These are phyloP conservation scores for Alternaria ethzedia DNA, from an alignment of 2,329 filamentous ascomycete species.

Conservation along the genomic window DNA sequence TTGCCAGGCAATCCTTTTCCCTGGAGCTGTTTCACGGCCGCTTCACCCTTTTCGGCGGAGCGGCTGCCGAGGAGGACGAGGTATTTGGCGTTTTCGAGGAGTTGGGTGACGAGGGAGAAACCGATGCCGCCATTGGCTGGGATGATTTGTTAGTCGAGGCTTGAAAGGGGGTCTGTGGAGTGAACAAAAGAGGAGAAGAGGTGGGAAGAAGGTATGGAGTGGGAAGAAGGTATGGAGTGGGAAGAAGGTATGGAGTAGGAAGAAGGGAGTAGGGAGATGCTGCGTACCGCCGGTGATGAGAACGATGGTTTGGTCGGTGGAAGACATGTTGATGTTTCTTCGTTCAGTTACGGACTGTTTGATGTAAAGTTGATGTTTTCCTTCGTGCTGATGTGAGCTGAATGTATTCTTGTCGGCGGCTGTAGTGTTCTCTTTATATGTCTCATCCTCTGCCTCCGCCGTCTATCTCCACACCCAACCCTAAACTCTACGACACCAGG, in stretches of 20 bases:
- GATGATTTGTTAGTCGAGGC: fast-evolving
- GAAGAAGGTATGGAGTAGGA: neutral
- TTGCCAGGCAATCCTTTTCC: conserved; percentile 25
- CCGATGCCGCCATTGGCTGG: conserved; percentile 57
- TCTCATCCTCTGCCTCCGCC: neutral
- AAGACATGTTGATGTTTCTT: neutral
- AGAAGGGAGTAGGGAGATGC: neutral
- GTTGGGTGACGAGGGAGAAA: conserved; percentile 50
- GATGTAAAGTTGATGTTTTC: neutral
- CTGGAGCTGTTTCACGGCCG: conserved; percentile 29
- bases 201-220: neutral
- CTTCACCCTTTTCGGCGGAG: conserved; percentile 26
- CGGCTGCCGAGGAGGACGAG: conserved; percentile 27
- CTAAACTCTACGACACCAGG: neutral
- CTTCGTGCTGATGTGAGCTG: neutral
- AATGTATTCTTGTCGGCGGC: fast-evolving
- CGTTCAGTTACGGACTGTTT: neutral
- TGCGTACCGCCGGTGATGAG: conserved; percentile 47
- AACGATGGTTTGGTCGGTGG: conserved; percentile 29
- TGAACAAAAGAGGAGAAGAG: neutral
- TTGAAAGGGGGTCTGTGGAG: neutral
- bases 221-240: neutral
- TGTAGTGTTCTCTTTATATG: neutral
- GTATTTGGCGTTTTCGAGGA: conserved; percentile 45
- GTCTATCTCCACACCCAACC: neutral